Evolutionary conservation across 1,139 yeast genomes (phyloP).

Genomic region (Geotrichum siamense): DNA sequence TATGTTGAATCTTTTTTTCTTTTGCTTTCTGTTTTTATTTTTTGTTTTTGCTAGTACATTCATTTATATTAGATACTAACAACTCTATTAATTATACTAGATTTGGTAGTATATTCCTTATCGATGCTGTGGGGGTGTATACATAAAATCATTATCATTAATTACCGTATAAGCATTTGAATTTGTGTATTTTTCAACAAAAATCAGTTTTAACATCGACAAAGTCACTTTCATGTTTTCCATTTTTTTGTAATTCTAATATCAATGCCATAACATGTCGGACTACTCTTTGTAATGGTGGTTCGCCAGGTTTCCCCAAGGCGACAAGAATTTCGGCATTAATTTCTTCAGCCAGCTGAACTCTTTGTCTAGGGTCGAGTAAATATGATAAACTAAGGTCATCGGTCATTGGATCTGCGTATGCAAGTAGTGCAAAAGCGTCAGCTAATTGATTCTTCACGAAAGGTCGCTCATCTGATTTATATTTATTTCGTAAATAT

Average conservation of each 20-base stretch:
- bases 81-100: slow-evolving; percentile 23
- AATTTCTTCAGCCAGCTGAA: slow-evolving; percentile 40
- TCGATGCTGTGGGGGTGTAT: slow-evolving; percentile 38
- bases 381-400: slow-evolving; percentile 36
- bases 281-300: slow-evolving; percentile 37
- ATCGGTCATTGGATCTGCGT: slow-evolving; percentile 39
- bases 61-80: neutral
- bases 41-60: too few relatives aligned
- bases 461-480: slow-evolving; percentile 29
- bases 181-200: slow-evolving; percentile 19
- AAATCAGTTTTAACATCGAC: slow-evolving; percentile 24
- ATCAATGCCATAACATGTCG: slow-evolving; percentile 34
- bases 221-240: slow-evolving; percentile 5
- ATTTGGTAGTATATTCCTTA: slow-evolving; percentile 35
- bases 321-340: slow-evolving; percentile 40
- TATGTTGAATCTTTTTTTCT: slow-evolving; percentile 20
- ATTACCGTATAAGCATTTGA: slow-evolving; percentile 3
- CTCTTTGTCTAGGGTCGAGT: slow-evolving; percentile 35
- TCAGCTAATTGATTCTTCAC: slow-evolving; percentile 35
- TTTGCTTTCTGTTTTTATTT: neutral
- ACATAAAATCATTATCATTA: slow-evolving; percentile 22
- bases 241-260: slow-evolving; percentile 28
- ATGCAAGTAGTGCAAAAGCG: slow-evolving; percentile 48
- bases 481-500: slow-evolving; percentile 38
- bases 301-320: slow-evolving; percentile 39